Evolutionary conservation across 2,329 filamentous ascomycete species (phyloP).

Genomic region (Lojkania enalia): DNA sequence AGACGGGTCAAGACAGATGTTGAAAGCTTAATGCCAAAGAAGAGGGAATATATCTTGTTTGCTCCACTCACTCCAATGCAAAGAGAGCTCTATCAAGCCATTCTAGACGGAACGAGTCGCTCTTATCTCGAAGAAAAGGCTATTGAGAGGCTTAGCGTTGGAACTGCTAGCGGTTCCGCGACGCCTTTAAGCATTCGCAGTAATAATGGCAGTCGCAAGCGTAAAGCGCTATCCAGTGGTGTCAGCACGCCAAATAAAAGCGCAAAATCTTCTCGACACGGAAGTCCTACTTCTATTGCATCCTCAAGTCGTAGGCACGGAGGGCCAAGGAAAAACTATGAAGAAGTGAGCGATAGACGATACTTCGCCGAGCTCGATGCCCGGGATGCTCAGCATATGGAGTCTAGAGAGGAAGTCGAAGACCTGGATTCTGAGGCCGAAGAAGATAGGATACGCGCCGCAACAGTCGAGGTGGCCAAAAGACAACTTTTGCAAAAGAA

Average conservation of each 20-base stretch:
- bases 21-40: slow-evolving; percentile 87
- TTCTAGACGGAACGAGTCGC: slow-evolving; percentile 58
- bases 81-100: slow-evolving; percentile 85
- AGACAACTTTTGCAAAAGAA: slow-evolving; percentile 90
- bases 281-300: slow-evolving; percentile 65
- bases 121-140: slow-evolving; percentile 74
- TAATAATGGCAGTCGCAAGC: slow-evolving; percentile 58
- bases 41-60: slow-evolving; percentile 93
- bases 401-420: slow-evolving; percentile 43
- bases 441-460: slow-evolving; percentile 67
- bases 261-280: slow-evolving; percentile 71
- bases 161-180: slow-evolving; percentile 46
- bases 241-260: slow-evolving; percentile 66
- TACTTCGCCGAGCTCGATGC: slow-evolving; percentile 80
- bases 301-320: slow-evolving; percentile 57
- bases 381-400: slow-evolving; percentile 47
- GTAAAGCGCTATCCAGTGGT: slow-evolving; percentile 53
- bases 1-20: slow-evolving; percentile 92
- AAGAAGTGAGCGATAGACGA: slow-evolving; percentile 76
- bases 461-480: slow-evolving; percentile 77
- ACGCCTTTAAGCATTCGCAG: slow-evolving; percentile 52
- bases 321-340: slow-evolving; percentile 62
- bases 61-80: slow-evolving; percentile 90
- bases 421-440: slow-evolving; percentile 52
- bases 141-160: slow-evolving; percentile 62